Conservation (phyloP, 2,329 filamentous ascomycete genomes). For the Nannizziopsis barbatae region DNA sequence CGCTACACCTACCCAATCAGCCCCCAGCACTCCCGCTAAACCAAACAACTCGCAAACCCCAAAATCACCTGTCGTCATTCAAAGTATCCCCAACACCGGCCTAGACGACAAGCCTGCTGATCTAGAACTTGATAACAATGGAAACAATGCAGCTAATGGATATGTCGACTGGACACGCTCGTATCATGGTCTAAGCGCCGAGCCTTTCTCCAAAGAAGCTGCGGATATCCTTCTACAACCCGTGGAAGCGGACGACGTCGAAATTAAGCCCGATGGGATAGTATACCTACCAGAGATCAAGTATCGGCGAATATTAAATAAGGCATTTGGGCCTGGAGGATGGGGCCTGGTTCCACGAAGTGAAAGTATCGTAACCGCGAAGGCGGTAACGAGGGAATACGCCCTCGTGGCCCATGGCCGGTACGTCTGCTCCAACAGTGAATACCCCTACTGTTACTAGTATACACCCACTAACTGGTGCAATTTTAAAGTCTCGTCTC, state of each 20-base stretch:
- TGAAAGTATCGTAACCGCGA: conserved; percentile 72
- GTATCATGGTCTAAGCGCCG: conserved; percentile 64
- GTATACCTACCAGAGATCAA: conserved; percentile 97
- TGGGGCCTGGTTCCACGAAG: conserved; percentile 89
- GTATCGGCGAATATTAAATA: conserved; percentile 80
- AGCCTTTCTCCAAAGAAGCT: conserved; percentile 60
- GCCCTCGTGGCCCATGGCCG: conserved; percentile 78
- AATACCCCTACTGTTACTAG: conserved; percentile 8
- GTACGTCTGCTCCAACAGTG: conserved; percentile 37
- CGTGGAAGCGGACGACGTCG: conserved; percentile 63
- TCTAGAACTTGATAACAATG: conserved; percentile 16
- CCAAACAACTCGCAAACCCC: conserved; percentile 9
- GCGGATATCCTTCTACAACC: conserved; percentile 57
- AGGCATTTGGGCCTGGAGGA: conserved; percentile 83
- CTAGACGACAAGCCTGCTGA: conserved; percentile 28
- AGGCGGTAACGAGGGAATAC: conserved; percentile 78
- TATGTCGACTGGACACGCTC: conserved; percentile 73
- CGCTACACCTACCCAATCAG: background rate
- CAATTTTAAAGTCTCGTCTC: conserved; percentile 59
- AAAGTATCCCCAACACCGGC: conserved; percentile 31
- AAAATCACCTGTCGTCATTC: conserved; percentile 22
- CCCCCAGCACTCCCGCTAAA: conserved; percentile 9
- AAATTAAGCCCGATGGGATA: conserved; percentile 96
- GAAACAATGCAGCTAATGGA: conserved; percentile 20
- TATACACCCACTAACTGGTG: background rate